phyloP scores from a whole-genome alignment of 106 monocot genomes.

The Acanthochlamys bracteata region DNA sequence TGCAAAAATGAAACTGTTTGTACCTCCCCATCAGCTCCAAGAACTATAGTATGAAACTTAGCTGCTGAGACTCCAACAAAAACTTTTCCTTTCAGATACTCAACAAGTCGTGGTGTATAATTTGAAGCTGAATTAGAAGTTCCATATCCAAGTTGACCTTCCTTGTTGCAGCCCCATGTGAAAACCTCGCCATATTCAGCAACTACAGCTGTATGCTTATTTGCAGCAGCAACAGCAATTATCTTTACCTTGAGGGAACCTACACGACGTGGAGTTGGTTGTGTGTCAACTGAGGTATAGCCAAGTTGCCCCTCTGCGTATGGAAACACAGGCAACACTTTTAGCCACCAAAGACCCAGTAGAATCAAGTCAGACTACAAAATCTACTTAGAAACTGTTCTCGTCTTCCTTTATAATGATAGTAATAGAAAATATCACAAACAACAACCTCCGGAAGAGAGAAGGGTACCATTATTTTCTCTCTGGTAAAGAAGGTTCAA shows the following conservation, averaged over 20 bases:
- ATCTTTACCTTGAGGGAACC: constrained; percentile 65
- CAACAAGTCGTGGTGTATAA: constrained; percentile 81
- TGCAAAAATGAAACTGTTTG: not conserved
- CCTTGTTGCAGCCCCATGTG: constrained; percentile 98
- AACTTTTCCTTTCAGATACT: constrained; percentile 85
- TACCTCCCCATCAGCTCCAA: constrained; percentile 89
- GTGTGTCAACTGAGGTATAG: constrained; percentile 92
- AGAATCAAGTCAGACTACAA: not conserved
- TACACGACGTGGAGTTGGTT: constrained; percentile 83
- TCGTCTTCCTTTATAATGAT: not conserved
- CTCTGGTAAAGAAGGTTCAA: not conserved
- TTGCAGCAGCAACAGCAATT: constrained; percentile 83
- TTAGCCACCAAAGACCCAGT: not conserved
- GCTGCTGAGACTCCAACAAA: constrained; percentile 78
- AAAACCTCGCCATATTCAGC: constrained; percentile 89
- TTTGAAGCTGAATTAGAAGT: constrained; percentile 98
- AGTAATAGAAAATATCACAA: no score
- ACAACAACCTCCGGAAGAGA: no score
- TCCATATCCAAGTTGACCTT: constrained; percentile 99
- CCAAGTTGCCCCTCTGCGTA: constrained; percentile 94
- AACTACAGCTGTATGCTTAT: constrained; percentile 87
- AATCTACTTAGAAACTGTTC: not conserved
- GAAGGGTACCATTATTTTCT: no score
- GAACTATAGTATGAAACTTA: constrained; percentile 81
- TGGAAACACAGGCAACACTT: not conserved